A percentile compares a stretch with the other conserved stretches of the same genome.
phyloP scores from a whole-genome alignment of 352 stramenopile genomes.

The Globisporangium yorkense region DNA sequence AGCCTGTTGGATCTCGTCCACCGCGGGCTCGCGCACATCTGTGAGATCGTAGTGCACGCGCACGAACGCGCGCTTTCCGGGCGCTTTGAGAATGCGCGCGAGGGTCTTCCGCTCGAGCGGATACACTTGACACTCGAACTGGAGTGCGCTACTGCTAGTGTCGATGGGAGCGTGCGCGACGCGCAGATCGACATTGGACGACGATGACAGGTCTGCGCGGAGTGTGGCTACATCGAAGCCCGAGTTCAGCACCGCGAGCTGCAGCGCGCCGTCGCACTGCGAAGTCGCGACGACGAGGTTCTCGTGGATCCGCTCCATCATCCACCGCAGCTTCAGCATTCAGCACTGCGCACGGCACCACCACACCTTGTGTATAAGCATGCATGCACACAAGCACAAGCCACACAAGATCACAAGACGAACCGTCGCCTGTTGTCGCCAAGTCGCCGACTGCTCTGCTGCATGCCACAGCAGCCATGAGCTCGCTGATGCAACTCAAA shows the following conservation, averaged over 20 bases:
- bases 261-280: constrained; percentile 22
- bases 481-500: constrained; percentile 77
- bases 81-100: constrained; percentile 22
- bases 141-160: constrained; percentile 2
- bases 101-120: constrained; percentile 32
- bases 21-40: background rate
- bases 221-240: constrained; percentile 30
- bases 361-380: too few species aligned
- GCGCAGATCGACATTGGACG: constrained; percentile 26
- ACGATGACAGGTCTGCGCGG: constrained; percentile 38
- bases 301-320: constrained; percentile 20
- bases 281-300: constrained; percentile 27
- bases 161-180: constrained; percentile 8
- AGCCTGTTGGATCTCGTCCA: constrained; percentile 5
- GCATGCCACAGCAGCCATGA: constrained; percentile 31
- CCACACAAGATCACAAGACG: too few species aligned
- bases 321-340: too few species aligned
- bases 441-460: background rate
- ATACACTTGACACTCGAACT: constrained; percentile 21
- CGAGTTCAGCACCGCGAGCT: constrained; percentile 40
- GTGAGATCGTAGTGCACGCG: constrained; percentile 29
- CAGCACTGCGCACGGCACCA: too few species aligned
- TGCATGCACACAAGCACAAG: too few species aligned
- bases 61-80: constrained; percentile 30
- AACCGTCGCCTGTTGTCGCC: background rate